Evolutionary conservation across 2,329 filamentous ascomycete species (phyloP).

Genomic region (Coleophoma crateriformis): DNA sequence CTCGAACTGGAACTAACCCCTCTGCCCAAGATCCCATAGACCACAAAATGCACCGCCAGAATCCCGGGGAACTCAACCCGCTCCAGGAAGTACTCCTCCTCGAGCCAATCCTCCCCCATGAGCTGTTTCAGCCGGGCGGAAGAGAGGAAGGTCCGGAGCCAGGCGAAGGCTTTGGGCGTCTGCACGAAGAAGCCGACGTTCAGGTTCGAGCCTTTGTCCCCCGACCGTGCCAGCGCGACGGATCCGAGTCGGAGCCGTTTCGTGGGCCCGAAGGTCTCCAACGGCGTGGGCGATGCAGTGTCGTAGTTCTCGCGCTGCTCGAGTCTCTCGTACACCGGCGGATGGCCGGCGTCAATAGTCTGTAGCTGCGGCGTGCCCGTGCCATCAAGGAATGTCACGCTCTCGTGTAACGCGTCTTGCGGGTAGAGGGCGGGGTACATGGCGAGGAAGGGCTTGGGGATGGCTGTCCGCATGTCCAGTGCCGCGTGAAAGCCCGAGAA

Average conservation of each 20-base stretch:
- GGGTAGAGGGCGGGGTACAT: conserved; percentile 18
- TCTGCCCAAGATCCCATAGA: conserved; percentile 29
- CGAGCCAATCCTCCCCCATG: conserved; percentile 17
- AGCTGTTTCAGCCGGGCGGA: conserved; percentile 16
- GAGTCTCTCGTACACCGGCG: conserved; percentile 20
- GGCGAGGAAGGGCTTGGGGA: conserved; percentile 19
- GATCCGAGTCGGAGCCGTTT: conserved; percentile 6
- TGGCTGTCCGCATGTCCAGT: conserved; percentile 31
- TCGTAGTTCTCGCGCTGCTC: conserved; percentile 19
- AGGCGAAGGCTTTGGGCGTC: conserved; percentile 30
- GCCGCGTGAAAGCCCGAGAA: conserved; percentile 18
- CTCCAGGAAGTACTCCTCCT: conserved; percentile 21
- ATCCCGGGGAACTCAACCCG: conserved; percentile 14
- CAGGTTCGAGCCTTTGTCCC: conserved; percentile 31
- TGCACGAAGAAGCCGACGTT: conserved; percentile 36
- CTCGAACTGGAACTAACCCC: conserved; percentile 18
- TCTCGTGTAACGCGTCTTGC: conserved; percentile 14
- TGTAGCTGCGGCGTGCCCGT: not conserved
- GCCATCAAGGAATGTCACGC: conserved; percentile 16
- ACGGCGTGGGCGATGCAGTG: not conserved
- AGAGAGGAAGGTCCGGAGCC: conserved; percentile 25
- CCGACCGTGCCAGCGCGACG: conserved; percentile 17
- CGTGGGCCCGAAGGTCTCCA: conserved; percentile 16
- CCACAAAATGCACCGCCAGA: conserved; percentile 19
- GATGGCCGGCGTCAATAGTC: conserved; percentile 16